These are phyloP conservation scores for Paramecium sonneborni DNA, from an alignment of 73 alveolate species.

Conservation along the genomic window DNA sequence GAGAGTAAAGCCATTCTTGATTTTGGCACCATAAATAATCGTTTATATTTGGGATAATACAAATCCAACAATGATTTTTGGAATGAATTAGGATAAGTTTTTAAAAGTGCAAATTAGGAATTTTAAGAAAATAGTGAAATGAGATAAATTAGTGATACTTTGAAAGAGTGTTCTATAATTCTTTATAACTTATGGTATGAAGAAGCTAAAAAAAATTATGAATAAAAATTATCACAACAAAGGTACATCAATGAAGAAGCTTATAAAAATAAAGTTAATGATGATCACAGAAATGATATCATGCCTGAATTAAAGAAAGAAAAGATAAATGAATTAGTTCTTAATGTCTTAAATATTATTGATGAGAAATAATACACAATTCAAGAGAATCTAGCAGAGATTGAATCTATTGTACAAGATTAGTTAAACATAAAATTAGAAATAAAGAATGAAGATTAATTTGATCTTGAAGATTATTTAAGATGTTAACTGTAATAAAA, in stretches of 20 bases:
- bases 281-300: constrained; percentile 24
- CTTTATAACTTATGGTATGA: constrained; percentile 42
- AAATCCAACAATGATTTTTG: constrained; percentile 73
- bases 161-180: neutral
- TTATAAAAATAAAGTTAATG: neutral
- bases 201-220: neutral
- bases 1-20: constrained; percentile 70
- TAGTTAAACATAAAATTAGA: constrained; percentile 23
- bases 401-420: neutral
- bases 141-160: constrained; percentile 8
- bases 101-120: constrained; percentile 1
- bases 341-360: neutral
- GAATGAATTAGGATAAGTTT: constrained; percentile 82
- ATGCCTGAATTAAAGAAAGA: constrained; percentile 41
- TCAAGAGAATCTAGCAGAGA: neutral
- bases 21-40: constrained; percentile 73
- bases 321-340: constrained; percentile 30
- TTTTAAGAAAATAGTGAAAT: constrained; percentile 25
- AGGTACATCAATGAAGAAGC: neutral
- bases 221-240: neutral
- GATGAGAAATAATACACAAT: constrained; percentile 3
- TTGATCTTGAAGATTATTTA: constrained; percentile 40
- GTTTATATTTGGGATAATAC: constrained; percentile 75
- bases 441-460: neutral
- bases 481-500: neutral